Percentiles rank a stretch among this genome's conserved stretches.
Evolutionary conservation across 2,329 filamentous ascomycete genomes (phyloP).

Genomic region (Fusarium sp.): DNA sequence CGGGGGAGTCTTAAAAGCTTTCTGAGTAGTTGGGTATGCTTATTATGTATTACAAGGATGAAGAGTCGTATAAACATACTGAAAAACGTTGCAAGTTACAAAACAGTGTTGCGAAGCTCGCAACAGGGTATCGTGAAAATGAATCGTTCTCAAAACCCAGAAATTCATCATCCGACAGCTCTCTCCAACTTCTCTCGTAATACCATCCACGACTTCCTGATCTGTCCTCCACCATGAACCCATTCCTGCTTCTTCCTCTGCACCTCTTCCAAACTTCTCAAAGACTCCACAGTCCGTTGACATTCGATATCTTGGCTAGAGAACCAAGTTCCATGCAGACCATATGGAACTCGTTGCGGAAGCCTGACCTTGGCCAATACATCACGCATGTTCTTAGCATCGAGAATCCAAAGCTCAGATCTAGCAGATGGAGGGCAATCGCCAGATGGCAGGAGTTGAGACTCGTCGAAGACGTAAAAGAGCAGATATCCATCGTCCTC

Average conservation of each 20-base stretch:
- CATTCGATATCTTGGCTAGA: slow-evolving; percentile 59
- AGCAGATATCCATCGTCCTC: slow-evolving; percentile 77
- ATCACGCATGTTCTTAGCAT: slow-evolving; percentile 70
- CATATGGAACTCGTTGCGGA: slow-evolving; percentile 76
- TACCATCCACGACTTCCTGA: background rate
- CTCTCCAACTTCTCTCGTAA: slow-evolving; percentile 3
- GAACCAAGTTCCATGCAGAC: slow-evolving; percentile 73
- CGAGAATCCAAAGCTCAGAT: slow-evolving; percentile 75
- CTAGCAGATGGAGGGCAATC: slow-evolving; percentile 56
- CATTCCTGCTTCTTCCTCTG: slow-evolving; percentile 1
- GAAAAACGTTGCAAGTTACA: too few species aligned
- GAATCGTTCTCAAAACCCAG: fast-evolving
- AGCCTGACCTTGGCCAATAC: slow-evolving; percentile 68
- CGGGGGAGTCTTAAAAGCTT: too few species aligned
- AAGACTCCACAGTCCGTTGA: slow-evolving; percentile 52
- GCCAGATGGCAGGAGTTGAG: slow-evolving; percentile 65
- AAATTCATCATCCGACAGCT: background rate
- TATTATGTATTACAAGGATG: background rate
- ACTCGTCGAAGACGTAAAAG: slow-evolving; percentile 76
- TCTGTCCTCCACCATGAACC: background rate
- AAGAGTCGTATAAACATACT: fast-evolving
- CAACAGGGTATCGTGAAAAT: slow-evolving; percentile 1
- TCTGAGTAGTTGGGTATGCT: background rate
- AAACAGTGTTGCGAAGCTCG: too few species aligned
- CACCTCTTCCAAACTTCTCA: background rate